A percentile compares a stretch with the other conserved stretches of the same genome.
Evolutionary conservation across 768 basidiomycete species (phyloP).

Genomic region (Rhodotorula babjevae): DNA sequence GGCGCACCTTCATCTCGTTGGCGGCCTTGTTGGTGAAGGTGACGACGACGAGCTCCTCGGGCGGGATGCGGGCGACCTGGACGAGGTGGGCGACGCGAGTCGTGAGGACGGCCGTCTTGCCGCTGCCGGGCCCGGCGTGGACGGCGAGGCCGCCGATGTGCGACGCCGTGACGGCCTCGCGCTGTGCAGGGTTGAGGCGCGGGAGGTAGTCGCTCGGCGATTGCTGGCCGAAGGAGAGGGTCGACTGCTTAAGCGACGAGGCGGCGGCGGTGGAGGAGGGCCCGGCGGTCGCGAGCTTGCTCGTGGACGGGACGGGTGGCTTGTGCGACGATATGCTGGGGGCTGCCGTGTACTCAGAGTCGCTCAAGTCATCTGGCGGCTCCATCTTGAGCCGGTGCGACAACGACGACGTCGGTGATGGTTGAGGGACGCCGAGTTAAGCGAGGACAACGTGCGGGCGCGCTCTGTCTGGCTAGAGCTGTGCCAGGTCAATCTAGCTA

Average conservation of each 20-base stretch:
- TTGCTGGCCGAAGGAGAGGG: background rate
- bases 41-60: conserved; percentile 49
- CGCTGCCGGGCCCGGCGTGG: conserved; percentile 40
- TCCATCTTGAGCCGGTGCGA: background rate
- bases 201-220: conserved; percentile 1
- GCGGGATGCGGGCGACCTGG: conserved; percentile 42
- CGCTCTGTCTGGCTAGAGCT: background rate
- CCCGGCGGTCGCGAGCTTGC: background rate
- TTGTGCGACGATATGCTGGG: background rate
- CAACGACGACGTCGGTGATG: background rate
- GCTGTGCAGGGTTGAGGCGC: conserved; percentile 13
- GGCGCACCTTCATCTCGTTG: conserved; percentile 72
- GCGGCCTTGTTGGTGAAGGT: conserved; percentile 74
- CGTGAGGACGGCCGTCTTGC: conserved; percentile 50
- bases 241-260: background rate
- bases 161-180: conserved; percentile 22
- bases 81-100: conserved; percentile 48
- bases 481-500: no score
- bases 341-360: conserved; percentile 11
- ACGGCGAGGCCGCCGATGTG: conserved; percentile 29
- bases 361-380: conserved; percentile 28
- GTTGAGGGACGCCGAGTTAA: background rate
- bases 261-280: background rate
- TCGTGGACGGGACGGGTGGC: background rate
- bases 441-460: fast-evolving